phyloP scores from a whole-genome alignment of 768 basidiomycete species.

The Amanita exitialis region DNA sequence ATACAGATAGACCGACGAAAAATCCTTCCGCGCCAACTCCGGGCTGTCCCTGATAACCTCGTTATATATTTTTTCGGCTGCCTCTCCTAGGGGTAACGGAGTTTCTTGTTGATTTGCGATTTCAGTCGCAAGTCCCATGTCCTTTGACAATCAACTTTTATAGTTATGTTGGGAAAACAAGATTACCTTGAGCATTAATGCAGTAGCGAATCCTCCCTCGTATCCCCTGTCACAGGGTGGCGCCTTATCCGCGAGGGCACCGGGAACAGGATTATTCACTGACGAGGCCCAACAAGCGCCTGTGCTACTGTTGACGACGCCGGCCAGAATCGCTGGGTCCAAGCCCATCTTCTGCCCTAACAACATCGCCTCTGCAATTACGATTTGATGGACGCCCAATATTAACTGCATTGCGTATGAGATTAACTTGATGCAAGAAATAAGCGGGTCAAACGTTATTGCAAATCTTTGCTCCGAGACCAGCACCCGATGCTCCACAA shows the following conservation, averaged over 20 bases:
- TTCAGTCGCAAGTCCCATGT: constrained; percentile 72
- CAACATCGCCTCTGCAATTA: constrained; percentile 85
- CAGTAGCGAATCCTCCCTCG: constrained; percentile 79
- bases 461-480: constrained; percentile 84
- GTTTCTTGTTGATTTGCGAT: constrained; percentile 40
- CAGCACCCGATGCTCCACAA: constrained; percentile 75
- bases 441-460: constrained; percentile 50
- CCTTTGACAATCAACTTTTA: constrained; percentile 29
- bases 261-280: constrained; percentile 82
- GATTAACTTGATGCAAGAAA: constrained; percentile 6
- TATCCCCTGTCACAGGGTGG: constrained; percentile 80
- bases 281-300: constrained; percentile 79
- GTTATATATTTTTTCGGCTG: constrained; percentile 55
- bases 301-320: constrained; percentile 79
- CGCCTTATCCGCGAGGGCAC: constrained; percentile 56
- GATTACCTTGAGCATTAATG: constrained; percentile 72
- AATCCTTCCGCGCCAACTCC: constrained; percentile 61
- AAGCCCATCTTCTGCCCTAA: constrained; percentile 77
- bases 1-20: constrained; percentile 71
- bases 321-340: constrained; percentile 63
- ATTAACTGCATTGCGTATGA: constrained; percentile 26
- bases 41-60: constrained; percentile 42
- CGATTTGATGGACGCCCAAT: constrained; percentile 73
- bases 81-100: constrained; percentile 55
- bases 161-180: background rate